Base-by-base conservation (phyloP, 768 basidiomycete species). In the Hypsizygus marmoreus region DNA sequence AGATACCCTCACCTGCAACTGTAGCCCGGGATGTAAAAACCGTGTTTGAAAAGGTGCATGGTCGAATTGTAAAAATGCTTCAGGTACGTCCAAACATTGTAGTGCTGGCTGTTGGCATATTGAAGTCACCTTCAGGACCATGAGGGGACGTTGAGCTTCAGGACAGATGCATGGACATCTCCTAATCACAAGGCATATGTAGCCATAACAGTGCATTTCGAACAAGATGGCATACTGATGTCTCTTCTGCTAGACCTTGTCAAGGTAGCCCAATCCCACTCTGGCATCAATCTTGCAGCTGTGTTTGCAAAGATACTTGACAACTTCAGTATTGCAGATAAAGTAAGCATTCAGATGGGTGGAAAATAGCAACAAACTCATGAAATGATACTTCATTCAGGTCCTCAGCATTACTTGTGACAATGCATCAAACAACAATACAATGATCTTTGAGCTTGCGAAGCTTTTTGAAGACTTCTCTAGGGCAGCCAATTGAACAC, bases 241-340 rank as follows among this genome's bases (percentile, higher is more conserved):
- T 34, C 30, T 0, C 48, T 70, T 9, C 35, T 64, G 1, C 52
- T 74, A 1, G 70, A 74, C 43, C 26, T 71, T 4, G 48, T 69
- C 32, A 67, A 73, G 49, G 64, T 72, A 11, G 35, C 43, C 2
- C 42, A 54, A 51, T 66, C 63, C 0, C 70, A 72, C 43, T 50
- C 50, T 2, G 63, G 68, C 7, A 17, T 50, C 6, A 64, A 64
- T 10, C 55, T 72, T n/a, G 68, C 68, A 1, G 19, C 14, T 0
- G 64, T 50, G 11, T 67, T 70, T 44, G 52, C 46, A 1, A 35
- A 53, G 8, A 52, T 70, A 2, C 57, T 70, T 4, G 26, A 63
- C 1, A 61, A 66, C 9, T 71, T 62, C 35, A 62, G 62, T 0
- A 60, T 72, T 32, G 43, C 35, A 19, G 44, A 60, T 11, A 67